Conservation (phyloP, 1,284 basidiomycete species). For the Paramarasmius palmivorus region DNA sequence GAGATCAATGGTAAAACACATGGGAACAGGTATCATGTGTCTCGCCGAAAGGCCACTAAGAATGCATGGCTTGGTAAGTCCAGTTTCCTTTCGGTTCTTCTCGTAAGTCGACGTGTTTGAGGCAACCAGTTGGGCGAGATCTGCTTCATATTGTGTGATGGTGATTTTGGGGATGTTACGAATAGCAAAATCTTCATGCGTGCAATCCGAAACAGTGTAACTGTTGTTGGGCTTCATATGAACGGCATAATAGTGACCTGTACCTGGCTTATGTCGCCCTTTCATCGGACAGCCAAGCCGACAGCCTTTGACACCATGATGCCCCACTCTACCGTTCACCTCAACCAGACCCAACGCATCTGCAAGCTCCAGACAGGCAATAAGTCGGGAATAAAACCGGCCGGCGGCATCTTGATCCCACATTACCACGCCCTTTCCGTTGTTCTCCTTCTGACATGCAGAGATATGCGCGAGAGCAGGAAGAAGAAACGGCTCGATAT, state of each 20-base stretch:
- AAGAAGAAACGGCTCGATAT: constrained; percentile 31
- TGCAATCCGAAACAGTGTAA: constrained; percentile 22
- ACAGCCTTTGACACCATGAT: constrained; percentile 33
- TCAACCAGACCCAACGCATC: constrained; percentile 21
- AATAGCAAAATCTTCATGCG: constrained; percentile 25
- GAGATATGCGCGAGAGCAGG: constrained; percentile 27
- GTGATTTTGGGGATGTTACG: neutral
- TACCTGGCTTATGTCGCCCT: constrained; percentile 30
- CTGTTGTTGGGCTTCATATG: constrained; percentile 25
- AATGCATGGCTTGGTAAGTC: constrained; percentile 21
- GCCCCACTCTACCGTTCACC: constrained; percentile 33
- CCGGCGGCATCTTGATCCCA: constrained; percentile 23
- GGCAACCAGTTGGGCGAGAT: neutral
- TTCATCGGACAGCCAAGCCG: constrained; percentile 29
- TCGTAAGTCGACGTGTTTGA: constrained; percentile 11
- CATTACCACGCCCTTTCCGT: constrained; percentile 10
- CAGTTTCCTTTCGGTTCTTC: constrained; percentile 17
- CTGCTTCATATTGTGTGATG: neutral
- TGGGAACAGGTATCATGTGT: constrained; percentile 18
- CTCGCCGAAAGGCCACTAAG: constrained; percentile 17
- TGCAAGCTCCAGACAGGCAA: constrained; percentile 25
- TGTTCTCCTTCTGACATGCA: constrained; percentile 22
- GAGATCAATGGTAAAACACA: constrained; percentile 25
- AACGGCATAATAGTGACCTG: constrained; percentile 32
- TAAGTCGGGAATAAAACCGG: constrained; percentile 20